Base-by-base conservation (phyloP, 805 yeast genomes). In the Kodamaea leandrae region DNA sequence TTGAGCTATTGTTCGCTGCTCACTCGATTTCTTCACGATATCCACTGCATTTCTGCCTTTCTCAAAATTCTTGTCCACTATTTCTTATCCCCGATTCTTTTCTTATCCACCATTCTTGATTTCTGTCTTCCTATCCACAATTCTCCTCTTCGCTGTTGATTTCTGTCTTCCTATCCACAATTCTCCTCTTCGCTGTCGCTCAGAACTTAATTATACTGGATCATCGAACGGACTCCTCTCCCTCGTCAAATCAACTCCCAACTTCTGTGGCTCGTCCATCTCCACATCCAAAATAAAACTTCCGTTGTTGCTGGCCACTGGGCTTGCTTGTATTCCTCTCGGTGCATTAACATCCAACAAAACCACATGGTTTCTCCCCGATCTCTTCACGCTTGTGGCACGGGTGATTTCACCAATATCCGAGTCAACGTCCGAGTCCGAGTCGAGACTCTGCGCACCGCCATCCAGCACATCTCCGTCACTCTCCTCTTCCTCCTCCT, bases 371-470 rank as follows among this genome's bases (percentile, higher is more conserved):
- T 16, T 30, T 10, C 18, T 26, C 36, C 33, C 32, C 19, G 39
- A 35, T 13, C 53, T 49, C 17, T 60, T 48, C 6, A 63, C 52
- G 41, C 68, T 61, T 3, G 71, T 68, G 27, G 74, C 73, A 2
- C 74, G 57, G 30, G 59, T 57, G 36, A 69, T 69, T 45, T 69
- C 72, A 15, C 72, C 74, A 25, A 69, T 66, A 48, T 69, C 75
- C n/a, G 70, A 63, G 52, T 69, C 75, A 26, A 68, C 72, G 45
- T 69, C 75, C 12, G 66, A 59, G 38, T 57, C 74, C n/a, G 68
- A 60, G 35, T 57, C 43, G 14, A 35, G 14, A n/a, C 41, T 46
- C 6, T 39, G 6, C 16, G 32, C 23, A 17, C 21, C 6, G 17
- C 40, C 46, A 15, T 37, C 48, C 15, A 21, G 32, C 17, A 17